These are phyloP conservation scores for Pseudogymnoascus sp. DNA, from an alignment of 2,329 filamentous ascomycete species.

Conservation along the genomic window DNA sequence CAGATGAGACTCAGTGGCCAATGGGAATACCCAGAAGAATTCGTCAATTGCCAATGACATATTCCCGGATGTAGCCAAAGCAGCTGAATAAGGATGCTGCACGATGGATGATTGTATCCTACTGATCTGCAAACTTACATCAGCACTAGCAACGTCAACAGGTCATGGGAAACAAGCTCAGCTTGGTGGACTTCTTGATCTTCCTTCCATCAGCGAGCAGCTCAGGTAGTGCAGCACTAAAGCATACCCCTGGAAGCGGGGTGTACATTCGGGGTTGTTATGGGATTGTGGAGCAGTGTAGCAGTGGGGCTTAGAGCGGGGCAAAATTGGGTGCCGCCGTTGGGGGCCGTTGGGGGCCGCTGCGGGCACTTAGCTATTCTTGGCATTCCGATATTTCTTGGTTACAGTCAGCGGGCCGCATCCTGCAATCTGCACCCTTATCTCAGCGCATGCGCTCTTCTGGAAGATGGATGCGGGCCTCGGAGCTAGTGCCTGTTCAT, in stretches of 20 bases:
- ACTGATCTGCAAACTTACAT: slow-evolving; percentile 2
- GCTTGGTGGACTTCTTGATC: not conserved
- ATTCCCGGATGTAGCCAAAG: not conserved
- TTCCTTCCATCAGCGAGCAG: not conserved
- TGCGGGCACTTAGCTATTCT: not conserved
- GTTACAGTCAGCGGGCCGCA: not conserved
- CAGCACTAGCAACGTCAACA: not conserved
- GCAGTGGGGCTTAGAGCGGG: not conserved
- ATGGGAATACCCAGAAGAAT: not conserved
- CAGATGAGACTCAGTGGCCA: not conserved
- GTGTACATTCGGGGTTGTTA: not conserved
- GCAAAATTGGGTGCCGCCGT: not conserved
- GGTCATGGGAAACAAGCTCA: not conserved
- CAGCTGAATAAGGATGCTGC: not conserved
- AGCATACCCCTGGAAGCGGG: not conserved
- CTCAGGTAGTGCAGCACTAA: not conserved
- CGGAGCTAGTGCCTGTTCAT: not conserved
- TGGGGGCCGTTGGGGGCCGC: not conserved
- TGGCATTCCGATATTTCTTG: not conserved
- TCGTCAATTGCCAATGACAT: not conserved
- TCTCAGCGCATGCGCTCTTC: not conserved
- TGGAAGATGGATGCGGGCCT: not conserved
- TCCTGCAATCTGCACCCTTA: not conserved
- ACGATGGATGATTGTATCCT: not conserved
- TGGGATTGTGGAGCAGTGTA: not conserved